Evolutionary conservation across 176 grass and related monocot species (phyloP), one percentile per base, ranked within the genome.

Genomic region (Urochloa ruziziensis): DNA sequence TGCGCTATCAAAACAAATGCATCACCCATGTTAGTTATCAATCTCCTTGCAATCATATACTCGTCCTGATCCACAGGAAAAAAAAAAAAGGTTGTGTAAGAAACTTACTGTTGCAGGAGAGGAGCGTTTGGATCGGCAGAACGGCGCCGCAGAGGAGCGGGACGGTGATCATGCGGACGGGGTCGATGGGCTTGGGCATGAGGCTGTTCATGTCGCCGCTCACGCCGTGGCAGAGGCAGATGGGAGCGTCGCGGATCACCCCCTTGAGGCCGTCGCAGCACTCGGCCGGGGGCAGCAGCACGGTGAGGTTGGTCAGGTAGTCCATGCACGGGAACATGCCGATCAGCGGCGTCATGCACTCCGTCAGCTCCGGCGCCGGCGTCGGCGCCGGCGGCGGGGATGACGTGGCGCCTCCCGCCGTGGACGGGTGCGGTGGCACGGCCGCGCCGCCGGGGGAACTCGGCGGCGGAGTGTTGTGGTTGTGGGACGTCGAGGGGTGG

Each of bases 171-270:
- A 86, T 86, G 2, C 68, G 76, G 67, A 80, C 7, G 0, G 75
- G 67, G 4, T 84, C 67, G 21, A 88, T 70, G 33, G 44, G 81
- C 10, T 2, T 19, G 56, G 56, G 65, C 80, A 88, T 25, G 30
- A 83, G 18, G 33, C 30, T 24, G 66, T 75, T 79, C 52, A 84
- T 53, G 74, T 65, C 67, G 46, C 86, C 86, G 66, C 72, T 88
- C 7, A 88, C 13, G 44, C 74, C 80, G 56, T 88, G 80, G 67
- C 86, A 88, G 35, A 88, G 74, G 34, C 86, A 88, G 53, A 88
- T 70, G 34, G 86, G 81, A 5, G 67, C 80, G 8, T 28, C 32
- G 28, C 3, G 34, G 34, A 88, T 53, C 44, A 88, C 35, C 16
- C 46, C 43, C 73, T 56, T 79, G 54, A 88, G 30, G 35, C 81